These are phyloP conservation scores for Kluyveromyces siamensis DNA, from an alignment of 805 yeast genomes.

Conservation along the genomic window DNA sequence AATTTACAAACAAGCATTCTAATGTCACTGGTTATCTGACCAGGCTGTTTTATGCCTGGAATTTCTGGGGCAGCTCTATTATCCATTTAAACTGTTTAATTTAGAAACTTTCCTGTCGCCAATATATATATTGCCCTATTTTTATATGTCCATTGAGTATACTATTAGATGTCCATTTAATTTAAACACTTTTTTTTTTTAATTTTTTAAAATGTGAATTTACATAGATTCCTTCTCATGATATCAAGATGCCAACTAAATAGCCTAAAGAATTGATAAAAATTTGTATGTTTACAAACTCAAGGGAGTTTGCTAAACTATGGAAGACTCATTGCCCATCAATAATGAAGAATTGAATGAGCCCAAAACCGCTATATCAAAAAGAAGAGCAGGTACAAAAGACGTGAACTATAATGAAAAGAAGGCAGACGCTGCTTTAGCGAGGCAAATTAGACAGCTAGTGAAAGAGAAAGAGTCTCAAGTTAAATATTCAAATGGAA, in stretches of 20 bases:
- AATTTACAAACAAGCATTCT: slow-evolving; percentile 59
- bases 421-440: slow-evolving; percentile 20
- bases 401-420: slow-evolving; percentile 22
- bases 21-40: slow-evolving; percentile 58
- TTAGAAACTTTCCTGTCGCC: not conserved
- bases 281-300: not conserved
- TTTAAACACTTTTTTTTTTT: not conserved
- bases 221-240: not conserved
- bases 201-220: not conserved
- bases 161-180: not conserved
- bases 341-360: slow-evolving; percentile 3
- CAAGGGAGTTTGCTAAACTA: not conserved
- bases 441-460: slow-evolving; percentile 12
- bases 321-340: not conserved
- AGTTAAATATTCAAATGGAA: not conserved
- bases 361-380: not conserved
- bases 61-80: slow-evolving; percentile 62
- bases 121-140: not conserved
- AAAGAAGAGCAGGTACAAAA: slow-evolving; percentile 15
- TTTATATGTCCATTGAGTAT: no score
- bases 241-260: not conserved
- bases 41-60: slow-evolving; percentile 77
- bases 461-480: slow-evolving; percentile 6
- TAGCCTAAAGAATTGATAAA: not conserved
- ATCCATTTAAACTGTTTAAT: slow-evolving; percentile 11